Evolutionary conservation across 169 alveolate genomes (phyloP).

Genomic region (Eimeria brunetti): DNA sequence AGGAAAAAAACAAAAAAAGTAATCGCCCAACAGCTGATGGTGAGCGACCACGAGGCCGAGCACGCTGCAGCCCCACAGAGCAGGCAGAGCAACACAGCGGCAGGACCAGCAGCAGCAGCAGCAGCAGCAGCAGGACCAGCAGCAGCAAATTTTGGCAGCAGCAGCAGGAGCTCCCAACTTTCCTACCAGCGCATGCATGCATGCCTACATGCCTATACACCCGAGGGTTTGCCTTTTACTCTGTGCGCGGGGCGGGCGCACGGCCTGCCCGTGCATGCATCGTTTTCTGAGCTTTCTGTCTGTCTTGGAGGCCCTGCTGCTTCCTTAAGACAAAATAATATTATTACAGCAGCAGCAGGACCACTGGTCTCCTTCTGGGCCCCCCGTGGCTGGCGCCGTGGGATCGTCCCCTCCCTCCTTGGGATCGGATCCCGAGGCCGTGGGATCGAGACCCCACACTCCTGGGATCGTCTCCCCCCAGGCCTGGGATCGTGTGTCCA

Average conservation of each 20-base stretch:
- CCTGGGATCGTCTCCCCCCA: not conserved
- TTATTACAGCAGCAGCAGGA: not conserved
- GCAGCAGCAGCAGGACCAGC: constrained; percentile 7
- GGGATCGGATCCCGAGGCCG: not conserved
- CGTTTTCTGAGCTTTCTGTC: not conserved
- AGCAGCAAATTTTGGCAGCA: not conserved
- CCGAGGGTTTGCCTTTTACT: not conserved
- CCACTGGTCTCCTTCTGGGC: not conserved
- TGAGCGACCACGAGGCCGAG: not conserved
- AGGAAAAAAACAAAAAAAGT: not conserved
- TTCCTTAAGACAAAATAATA: not conserved
- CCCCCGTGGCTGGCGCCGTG: too few species aligned
- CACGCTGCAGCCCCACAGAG: constrained; percentile 35
- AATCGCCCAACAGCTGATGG: not conserved
- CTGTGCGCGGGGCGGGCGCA: not conserved
- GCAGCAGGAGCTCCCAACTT: not conserved
- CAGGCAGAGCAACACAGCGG: not conserved
- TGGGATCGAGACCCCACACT: not conserved
- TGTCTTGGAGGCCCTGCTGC: not conserved
- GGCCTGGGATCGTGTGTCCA: not conserved
- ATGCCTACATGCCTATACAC: not conserved
- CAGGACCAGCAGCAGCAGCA: not conserved
- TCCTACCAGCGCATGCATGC: not conserved
- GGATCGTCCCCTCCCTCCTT: not conserved
- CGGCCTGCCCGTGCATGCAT: not conserved